Percentiles rank a stretch among this genome's conserved stretches.
phyloP scores from a whole-genome alignment of 352 stramenopile species.

The Globisporangium heterothallicum region DNA sequence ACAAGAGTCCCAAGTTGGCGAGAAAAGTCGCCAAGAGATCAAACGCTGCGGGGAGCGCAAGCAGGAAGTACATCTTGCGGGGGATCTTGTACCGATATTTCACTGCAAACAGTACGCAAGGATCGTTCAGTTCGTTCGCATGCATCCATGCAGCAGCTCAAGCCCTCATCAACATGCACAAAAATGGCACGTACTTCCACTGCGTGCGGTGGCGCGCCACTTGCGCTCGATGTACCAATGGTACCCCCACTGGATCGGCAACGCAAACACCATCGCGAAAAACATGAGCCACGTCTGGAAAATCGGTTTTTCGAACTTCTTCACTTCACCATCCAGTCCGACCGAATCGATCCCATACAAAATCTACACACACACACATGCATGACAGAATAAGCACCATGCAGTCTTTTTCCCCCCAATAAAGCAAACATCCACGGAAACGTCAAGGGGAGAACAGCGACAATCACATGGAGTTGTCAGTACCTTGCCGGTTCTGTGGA shows the following conservation, averaged over 20 bases:
- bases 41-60: constrained; percentile 91
- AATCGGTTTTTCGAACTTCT: constrained; percentile 93
- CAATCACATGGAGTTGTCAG: no score
- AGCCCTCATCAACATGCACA: background rate
- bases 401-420: no score
- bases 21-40: constrained; percentile 92
- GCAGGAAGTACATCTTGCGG: constrained; percentile 91
- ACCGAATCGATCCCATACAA: constrained; percentile 90
- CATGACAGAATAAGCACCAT: background rate
- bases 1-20: constrained; percentile 92
- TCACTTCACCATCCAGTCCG: constrained; percentile 81
- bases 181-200: constrained; percentile 44
- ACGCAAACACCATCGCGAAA: constrained; percentile 91
- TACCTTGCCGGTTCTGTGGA: no score
- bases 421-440: no score
- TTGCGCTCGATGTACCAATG: constrained; percentile 74
- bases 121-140: constrained; percentile 1
- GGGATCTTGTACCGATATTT: constrained; percentile 81
- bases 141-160: background rate
- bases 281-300: constrained; percentile 98
- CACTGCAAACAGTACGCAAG: constrained; percentile 23
- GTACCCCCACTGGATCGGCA: constrained; percentile 90
- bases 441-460: no score
- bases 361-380: constrained; percentile 51
- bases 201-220: constrained; percentile 46